phyloP scores from a whole-genome alignment of 768 basidiomycete species.

The Leccinum sublutescens region DNA sequence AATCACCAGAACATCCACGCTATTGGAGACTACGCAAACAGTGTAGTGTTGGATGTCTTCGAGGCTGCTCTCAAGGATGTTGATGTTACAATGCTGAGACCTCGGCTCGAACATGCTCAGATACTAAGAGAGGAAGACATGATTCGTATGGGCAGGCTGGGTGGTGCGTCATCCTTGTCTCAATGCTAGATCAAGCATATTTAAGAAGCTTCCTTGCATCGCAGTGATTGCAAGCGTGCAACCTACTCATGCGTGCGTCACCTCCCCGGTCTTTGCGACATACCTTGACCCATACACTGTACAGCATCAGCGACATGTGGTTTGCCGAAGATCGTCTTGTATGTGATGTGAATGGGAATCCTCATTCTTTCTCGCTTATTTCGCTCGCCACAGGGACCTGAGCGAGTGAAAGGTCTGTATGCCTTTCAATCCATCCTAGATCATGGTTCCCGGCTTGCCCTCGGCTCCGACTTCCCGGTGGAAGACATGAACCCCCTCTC shows the following conservation, averaged over 20 bases:
- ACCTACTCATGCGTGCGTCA: constrained; percentile 78
- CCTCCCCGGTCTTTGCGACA: background rate
- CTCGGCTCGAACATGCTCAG: constrained; percentile 90
- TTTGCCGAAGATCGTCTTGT: constrained; percentile 84
- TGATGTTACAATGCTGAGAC: constrained; percentile 64
- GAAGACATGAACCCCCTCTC: constrained; percentile 82
- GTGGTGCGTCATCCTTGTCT: constrained; percentile 46
- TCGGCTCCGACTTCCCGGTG: constrained; percentile 91
- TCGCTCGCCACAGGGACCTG: constrained; percentile 56
- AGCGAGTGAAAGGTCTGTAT: constrained; percentile 82
- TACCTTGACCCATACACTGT: background rate
- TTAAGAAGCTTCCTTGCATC: background rate
- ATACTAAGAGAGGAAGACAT: constrained; percentile 79
- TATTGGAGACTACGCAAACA: constrained; percentile 86
- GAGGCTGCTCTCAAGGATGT: constrained; percentile 61
- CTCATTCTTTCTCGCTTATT: background rate
- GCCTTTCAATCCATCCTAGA: constrained; percentile 77
- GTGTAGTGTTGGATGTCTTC: constrained; percentile 79
- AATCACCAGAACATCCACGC: constrained; percentile 75
- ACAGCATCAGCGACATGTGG: constrained; percentile 83
- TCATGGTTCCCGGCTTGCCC: constrained; percentile 62
- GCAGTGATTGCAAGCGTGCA: constrained; percentile 88
- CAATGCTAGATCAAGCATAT: background rate
- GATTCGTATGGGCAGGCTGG: constrained; percentile 70
- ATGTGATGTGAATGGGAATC: constrained; percentile 19